Percentiles rank a stretch among this genome's conserved stretches.
phyloP scores from a whole-genome alignment of 495 filamentous ascomycete species.

The Aspergillus diversus region DNA sequence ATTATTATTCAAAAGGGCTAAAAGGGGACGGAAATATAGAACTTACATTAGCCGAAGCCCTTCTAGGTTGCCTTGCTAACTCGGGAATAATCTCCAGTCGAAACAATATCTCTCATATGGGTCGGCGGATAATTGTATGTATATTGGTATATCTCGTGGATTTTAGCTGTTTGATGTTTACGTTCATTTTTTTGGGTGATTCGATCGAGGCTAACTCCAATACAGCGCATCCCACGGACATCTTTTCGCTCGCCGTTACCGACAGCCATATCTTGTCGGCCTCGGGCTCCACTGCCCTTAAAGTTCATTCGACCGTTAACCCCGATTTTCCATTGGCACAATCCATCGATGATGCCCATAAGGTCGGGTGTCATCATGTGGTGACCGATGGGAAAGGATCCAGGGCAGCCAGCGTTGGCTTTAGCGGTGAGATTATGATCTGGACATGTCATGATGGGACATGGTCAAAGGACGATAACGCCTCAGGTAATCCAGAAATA shows the following conservation, averaged over 20 bases:
- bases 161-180: background rate
- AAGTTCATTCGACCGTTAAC: conserved; percentile 71
- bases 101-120: conserved; percentile 96
- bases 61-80: conserved; percentile 16
- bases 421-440: conserved; percentile 81
- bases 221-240: conserved; percentile 81
- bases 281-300: conserved; percentile 78
- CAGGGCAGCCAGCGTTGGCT: conserved; percentile 79
- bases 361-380: conserved; percentile 87
- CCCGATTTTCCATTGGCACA: conserved; percentile 76
- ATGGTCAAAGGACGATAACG: conserved; percentile 55
- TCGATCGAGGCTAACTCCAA: conserved; percentile 25
- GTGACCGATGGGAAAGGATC: conserved; percentile 68
- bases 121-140: conserved; percentile 81
- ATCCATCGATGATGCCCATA: conserved; percentile 74
- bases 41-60: background rate
- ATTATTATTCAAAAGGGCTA: background rate
- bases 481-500: conserved; percentile 42
- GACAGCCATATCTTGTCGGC: conserved; percentile 74
- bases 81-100: conserved; percentile 60
- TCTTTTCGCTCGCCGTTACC: conserved; percentile 88
- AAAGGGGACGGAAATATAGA: background rate
- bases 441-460: conserved; percentile 65
- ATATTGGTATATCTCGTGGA: background rate
- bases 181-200: background rate